These are phyloP conservation scores for Rhizomucor pusillus DNA, from an alignment of 371 early-diverging fungal species.

Conservation along the genomic window DNA sequence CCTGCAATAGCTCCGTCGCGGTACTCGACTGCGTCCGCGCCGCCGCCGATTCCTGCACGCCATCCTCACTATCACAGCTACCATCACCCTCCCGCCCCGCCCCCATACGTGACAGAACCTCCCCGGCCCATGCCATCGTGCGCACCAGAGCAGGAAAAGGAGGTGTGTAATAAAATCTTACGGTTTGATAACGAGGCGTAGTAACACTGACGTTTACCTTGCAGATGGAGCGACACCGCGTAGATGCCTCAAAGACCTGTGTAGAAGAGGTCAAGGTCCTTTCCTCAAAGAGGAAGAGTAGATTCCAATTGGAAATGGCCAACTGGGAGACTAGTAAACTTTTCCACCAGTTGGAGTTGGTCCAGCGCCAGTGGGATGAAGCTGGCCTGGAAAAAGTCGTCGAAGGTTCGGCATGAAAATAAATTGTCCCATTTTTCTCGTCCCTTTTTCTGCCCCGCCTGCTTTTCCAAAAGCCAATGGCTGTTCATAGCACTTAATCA, in stretches of 20 bases:
- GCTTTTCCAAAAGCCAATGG: too few relatives aligned
- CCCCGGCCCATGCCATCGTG: constrained; percentile 31
- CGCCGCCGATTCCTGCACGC: background rate
- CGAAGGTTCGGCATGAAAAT: too few relatives aligned
- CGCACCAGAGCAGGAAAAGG: constrained; percentile 48
- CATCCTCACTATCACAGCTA: constrained; percentile 4
- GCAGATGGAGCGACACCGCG: constrained; percentile 39
- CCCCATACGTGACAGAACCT: constrained; percentile 13
- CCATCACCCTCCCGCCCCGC: constrained; percentile 9
- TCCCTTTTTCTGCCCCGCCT: too few relatives aligned
- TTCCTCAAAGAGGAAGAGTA: constrained; percentile 37
- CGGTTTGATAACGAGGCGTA: background rate
- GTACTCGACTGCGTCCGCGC: background rate
- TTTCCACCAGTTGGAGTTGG: constrained; percentile 49
- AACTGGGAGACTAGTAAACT: constrained; percentile 59
- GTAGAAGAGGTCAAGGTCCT: constrained; percentile 45
- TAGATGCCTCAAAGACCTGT: constrained; percentile 26
- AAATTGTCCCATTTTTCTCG: too few relatives aligned
- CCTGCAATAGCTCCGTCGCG: background rate
- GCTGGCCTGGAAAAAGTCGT: constrained; percentile 40
- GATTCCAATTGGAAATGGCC: constrained; percentile 49
- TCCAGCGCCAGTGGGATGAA: constrained; percentile 52
- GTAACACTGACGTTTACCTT: background rate
- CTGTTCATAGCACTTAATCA: too few relatives aligned
- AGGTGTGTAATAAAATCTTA: constrained; percentile 20